Conservation (phyloP, 805 yeast genomes). For the Pichia rugopelliculosa region DNA sequence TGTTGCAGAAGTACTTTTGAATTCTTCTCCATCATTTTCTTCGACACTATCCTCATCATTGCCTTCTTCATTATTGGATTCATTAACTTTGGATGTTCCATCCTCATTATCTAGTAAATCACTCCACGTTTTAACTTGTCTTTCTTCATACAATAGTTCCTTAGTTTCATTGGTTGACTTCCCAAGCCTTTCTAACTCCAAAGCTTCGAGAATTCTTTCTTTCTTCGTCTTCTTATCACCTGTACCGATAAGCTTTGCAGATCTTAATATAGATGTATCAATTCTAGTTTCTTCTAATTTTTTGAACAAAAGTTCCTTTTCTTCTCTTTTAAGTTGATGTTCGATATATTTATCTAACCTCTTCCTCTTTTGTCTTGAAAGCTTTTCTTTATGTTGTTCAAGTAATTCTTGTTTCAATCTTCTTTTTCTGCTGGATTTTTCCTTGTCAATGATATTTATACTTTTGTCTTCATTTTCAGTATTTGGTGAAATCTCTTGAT, state of each 20-base stretch:
- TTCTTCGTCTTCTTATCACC: conserved; percentile 53
- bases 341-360: conserved; percentile 88
- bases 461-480: conserved; percentile 33
- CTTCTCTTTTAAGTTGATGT: conserved; percentile 83
- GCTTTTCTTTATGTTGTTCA: conserved; percentile 57
- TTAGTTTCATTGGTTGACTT: conserved; percentile 54
- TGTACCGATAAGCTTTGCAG: conserved; percentile 73
- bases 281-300: conserved; percentile 62
- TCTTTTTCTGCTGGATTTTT: conserved; percentile 57
- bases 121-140: conserved; percentile 57
- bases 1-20: conserved; percentile 28
- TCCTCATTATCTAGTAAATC: conserved; percentile 27
- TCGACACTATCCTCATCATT: conserved; percentile 7
- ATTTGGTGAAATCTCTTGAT: conserved; percentile 17
- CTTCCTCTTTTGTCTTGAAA: conserved; percentile 64
- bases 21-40: conserved; percentile 9
- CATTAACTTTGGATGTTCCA: conserved; percentile 4
- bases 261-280: conserved; percentile 61
- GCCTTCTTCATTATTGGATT: neutral
- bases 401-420: conserved; percentile 52
- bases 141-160: conserved; percentile 62
- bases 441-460: conserved; percentile 43
- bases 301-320: conserved; percentile 66
- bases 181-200: conserved; percentile 66
- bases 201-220: conserved; percentile 69